Base-by-base conservation (phyloP, 2,329 filamentous ascomycete species). In the Ilyonectria mors-panacis region DNA sequence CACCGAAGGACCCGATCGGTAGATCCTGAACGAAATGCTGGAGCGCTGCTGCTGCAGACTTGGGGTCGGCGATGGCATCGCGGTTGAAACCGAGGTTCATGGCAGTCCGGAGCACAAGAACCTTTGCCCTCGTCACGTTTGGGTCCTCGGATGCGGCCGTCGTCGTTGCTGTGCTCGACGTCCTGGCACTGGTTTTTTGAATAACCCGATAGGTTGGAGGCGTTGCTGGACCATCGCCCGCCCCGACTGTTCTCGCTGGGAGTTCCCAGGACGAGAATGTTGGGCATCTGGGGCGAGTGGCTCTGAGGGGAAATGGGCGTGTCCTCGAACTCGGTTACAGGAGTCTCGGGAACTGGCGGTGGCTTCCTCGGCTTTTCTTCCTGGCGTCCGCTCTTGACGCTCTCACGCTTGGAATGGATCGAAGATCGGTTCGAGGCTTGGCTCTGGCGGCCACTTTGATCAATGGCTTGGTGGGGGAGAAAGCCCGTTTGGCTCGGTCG, bases 271-370 rank as follows among this genome's bases (percentile, higher is more conserved):
- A 98, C 91, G 58, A 97, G 86, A 73, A 98, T 97, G 76, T 97
- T 97, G 6, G 94, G 95, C 61, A 94, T 88, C 44, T 90, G 91
- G 0, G 91, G 89, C 8, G 88, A 92, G 50, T 91, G 89, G 71
- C 93, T 93, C 63, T 95, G 93, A 0, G 93, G 92, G 0, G 94
- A 97, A 48, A 94, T 89, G 4, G 93, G 91, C 0, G 92, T 94
- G 77, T 98, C 95, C 79, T 98, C 95, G 74, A 98, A 98, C 73
- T 98, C 94, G 5, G 95, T 98, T 1, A 95, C 95, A 0, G 95
- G 95, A 0, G 95, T 98, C 81, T 98, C 95, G 1, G 95, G 95
- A 5, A 91, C 87, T 2, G 83, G 81, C 3, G 80, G 81, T 19
- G 81, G 79, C 60, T 85, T 86, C 61, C 83, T 83, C 73, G 84